Percentiles rank a stretch among this genome's conserved stretches.
Conservation (phyloP, 2,329 filamentous ascomycete genomes). For the Cercospora brassicicola region DNA sequence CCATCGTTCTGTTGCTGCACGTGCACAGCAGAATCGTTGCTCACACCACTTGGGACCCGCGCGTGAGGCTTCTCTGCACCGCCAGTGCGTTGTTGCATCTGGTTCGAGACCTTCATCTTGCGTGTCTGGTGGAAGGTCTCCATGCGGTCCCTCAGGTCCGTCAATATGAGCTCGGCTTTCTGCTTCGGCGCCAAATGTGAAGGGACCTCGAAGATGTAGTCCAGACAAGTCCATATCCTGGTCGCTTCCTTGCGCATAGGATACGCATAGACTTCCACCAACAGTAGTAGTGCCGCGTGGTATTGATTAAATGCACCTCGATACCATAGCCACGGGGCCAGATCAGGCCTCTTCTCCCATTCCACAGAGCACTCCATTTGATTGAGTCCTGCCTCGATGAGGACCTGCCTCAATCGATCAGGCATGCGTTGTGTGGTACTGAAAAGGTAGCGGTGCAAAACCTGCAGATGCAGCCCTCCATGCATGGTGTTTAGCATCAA, state of each 20-base stretch:
- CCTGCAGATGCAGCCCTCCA: constrained; percentile 64
- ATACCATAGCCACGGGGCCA: constrained; percentile 69
- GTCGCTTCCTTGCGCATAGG: constrained; percentile 59
- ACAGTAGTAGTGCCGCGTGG: constrained; percentile 67
- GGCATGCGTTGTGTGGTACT: constrained; percentile 54
- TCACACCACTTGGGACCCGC: not conserved
- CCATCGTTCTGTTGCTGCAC: constrained; percentile 20
- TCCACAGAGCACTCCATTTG: constrained; percentile 57
- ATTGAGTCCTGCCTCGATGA: constrained; percentile 61
- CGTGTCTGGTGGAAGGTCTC: constrained; percentile 61
- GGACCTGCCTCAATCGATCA: constrained; percentile 62
- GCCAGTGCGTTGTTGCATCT: constrained; percentile 35
- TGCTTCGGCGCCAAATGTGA: constrained; percentile 52
- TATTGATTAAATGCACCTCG: constrained; percentile 69
- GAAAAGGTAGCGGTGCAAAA: constrained; percentile 67
- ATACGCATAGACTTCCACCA: constrained; percentile 65
- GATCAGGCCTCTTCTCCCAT: constrained; percentile 54
- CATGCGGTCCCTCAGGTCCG: constrained; percentile 62
- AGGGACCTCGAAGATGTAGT: constrained; percentile 69
- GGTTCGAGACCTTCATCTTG: constrained; percentile 44
- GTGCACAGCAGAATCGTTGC: constrained; percentile 18
- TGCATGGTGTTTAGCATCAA: constrained; percentile 65
- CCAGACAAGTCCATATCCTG: constrained; percentile 69
- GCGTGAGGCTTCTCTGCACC: not conserved
- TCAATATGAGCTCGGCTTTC: constrained; percentile 62